These are phyloP conservation scores for Pythium sukuiense DNA, from an alignment of 352 stramenopile species.

Conservation along the genomic window DNA sequence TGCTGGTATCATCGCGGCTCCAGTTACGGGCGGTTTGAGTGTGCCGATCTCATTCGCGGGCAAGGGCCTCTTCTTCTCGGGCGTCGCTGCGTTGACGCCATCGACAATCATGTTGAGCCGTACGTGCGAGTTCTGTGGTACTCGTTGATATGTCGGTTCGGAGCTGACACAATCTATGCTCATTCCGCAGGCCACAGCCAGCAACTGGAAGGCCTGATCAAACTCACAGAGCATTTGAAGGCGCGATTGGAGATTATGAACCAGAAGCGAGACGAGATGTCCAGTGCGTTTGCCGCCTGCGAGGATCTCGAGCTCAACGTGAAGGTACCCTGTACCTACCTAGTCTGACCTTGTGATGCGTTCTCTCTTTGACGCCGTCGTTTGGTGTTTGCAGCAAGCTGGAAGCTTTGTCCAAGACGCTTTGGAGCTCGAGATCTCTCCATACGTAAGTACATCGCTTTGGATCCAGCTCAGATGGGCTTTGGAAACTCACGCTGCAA, in stretches of 20 bases:
- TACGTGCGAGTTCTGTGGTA: slow-evolving; percentile 34
- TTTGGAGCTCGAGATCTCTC: slow-evolving; percentile 73
- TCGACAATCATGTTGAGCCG: slow-evolving; percentile 87
- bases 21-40: slow-evolving; percentile 78
- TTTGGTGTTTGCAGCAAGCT: slow-evolving; percentile 43
- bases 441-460: slow-evolving; percentile 44
- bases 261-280: slow-evolving; percentile 78
- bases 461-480: not conserved
- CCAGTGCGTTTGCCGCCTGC: slow-evolving; percentile 64
- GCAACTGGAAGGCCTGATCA: slow-evolving; percentile 73
- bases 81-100: slow-evolving; percentile 71
- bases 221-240: slow-evolving; percentile 79
- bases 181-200: slow-evolving; percentile 67
- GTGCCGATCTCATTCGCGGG: slow-evolving; percentile 79
- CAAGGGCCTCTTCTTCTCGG: slow-evolving; percentile 84
- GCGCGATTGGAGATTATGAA: slow-evolving; percentile 85
- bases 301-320: slow-evolving; percentile 79
- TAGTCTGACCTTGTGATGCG: not conserved
- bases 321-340: slow-evolving; percentile 33
- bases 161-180: not conserved
- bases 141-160: too few species aligned
- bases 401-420: slow-evolving; percentile 80
- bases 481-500: not conserved
- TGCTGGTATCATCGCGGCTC: slow-evolving; percentile 71
- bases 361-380: not conserved